Conservation (phyloP, 2,329 filamentous ascomycete genomes). For the Apiospora hydei region DNA sequence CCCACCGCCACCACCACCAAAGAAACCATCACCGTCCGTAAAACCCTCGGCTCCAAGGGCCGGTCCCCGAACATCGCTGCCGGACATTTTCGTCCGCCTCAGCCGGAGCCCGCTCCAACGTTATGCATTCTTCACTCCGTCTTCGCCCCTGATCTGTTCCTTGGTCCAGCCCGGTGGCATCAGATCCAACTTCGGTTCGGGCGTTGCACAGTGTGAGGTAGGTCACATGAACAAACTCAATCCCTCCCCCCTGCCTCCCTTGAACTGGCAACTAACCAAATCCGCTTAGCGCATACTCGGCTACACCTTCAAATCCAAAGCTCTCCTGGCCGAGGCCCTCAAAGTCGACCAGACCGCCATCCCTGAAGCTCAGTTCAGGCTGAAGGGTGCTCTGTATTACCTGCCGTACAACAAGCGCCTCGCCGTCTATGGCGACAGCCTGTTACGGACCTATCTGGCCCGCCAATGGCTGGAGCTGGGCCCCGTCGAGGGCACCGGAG, state of each 20-base stretch:
- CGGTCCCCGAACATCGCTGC: too few relatives aligned
- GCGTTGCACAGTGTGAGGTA: background rate
- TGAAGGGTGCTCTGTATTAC: background rate
- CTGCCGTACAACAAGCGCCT: background rate
- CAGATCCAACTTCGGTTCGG: background rate
- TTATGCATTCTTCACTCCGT: background rate
- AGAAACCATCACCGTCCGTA: too few relatives aligned
- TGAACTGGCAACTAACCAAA: background rate
- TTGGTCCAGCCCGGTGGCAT: background rate
- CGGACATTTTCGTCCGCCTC: background rate
- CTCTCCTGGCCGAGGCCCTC: background rate
- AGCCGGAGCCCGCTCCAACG: background rate
- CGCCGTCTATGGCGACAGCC: background rate
- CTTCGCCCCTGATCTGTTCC: background rate
- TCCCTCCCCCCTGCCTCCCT: background rate
- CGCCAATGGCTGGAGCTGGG: slow-evolving; percentile 1
- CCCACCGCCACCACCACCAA: too few relatives aligned
- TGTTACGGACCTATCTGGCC: background rate
- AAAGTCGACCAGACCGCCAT: background rate
- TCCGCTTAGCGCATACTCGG: background rate
- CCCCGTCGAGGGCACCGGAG: background rate
- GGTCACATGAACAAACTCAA: background rate
- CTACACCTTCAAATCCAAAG: background rate
- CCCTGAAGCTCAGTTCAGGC: background rate
- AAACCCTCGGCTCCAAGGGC: too few relatives aligned